Conservation (phyloP, 495 filamentous ascomycete genomes). For the Rusavskia elegans region DNA sequence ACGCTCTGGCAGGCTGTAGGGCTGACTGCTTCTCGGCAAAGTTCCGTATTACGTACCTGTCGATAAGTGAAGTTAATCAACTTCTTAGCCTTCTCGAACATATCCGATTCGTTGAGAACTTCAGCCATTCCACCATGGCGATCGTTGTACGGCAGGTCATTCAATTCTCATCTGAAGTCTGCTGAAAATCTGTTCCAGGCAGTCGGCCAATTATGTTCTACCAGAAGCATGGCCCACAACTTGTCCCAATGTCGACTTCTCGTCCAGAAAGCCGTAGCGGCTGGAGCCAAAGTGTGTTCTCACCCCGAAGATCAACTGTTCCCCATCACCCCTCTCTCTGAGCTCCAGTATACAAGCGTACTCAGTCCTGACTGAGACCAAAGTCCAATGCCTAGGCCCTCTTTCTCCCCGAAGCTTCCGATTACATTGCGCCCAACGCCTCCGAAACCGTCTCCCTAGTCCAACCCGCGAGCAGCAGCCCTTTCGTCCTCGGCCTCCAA, state of each 20-base stretch:
- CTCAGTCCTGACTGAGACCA: background rate
- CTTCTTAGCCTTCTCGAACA: no score
- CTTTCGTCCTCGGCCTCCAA: conserved; percentile 61
- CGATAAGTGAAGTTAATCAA: no score
- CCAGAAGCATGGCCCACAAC: conserved; percentile 62
- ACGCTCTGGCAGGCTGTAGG: background rate
- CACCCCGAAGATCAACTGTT: background rate
- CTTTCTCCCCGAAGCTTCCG: conserved; percentile 83
- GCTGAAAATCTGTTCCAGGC: conserved; percentile 32
- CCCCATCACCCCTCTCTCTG: background rate
- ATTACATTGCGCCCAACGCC: conserved; percentile 61
- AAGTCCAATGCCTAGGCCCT: conserved; percentile 38
- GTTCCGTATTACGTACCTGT: no score
- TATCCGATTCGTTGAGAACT: no score
- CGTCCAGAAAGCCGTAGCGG: conserved; percentile 52
- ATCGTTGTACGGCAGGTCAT: background rate
- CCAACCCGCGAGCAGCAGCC: conserved; percentile 33
- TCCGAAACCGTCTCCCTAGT: conserved; percentile 53
- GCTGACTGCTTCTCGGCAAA: background rate
- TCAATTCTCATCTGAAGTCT: background rate
- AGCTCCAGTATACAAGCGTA: background rate
- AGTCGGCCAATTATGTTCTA: conserved; percentile 77
- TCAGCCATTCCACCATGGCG: background rate
- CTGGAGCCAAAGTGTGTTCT: conserved; percentile 54
- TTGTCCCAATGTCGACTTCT: conserved; percentile 57